These are phyloP conservation scores for Lactarius sp. DNA, from an alignment of 768 basidiomycete species.

Conservation along the genomic window DNA sequence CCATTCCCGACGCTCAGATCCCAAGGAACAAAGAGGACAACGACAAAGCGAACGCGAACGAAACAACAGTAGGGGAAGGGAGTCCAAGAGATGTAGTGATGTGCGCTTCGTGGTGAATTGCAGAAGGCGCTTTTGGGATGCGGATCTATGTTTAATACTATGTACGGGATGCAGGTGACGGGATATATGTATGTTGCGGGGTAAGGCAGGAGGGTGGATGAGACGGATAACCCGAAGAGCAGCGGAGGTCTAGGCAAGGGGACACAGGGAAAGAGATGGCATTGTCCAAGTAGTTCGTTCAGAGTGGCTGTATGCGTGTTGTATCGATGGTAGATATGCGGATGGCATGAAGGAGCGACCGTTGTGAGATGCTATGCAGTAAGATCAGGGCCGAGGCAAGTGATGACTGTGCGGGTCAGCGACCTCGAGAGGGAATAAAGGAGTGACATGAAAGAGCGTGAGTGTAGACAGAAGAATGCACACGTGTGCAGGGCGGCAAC, in stretches of 20 bases:
- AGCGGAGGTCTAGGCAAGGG: constrained; percentile 6
- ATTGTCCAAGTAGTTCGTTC: constrained; percentile 2
- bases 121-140: constrained; percentile 21
- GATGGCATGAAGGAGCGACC: constrained; percentile 18
- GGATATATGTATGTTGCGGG: constrained; percentile 16
- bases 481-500: background rate
- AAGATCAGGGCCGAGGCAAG: constrained; percentile 1
- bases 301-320: constrained; percentile 16
- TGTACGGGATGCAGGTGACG: constrained; percentile 21
- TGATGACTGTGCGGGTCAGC: constrained; percentile 6
- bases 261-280: constrained; percentile 11
- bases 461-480: background rate
- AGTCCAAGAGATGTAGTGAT: constrained; percentile 22
- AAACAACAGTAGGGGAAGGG: constrained; percentile 6
- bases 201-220: constrained; percentile 12
- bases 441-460: constrained; percentile 19
- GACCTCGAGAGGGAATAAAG: background rate
- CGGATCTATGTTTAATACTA: constrained; percentile 18
- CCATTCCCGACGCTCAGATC: constrained; percentile 20
- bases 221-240: constrained; percentile 2
- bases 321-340: constrained; percentile 13
- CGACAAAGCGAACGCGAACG: constrained; percentile 19
- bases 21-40: constrained; percentile 17
- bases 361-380: constrained; percentile 14
- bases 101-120: constrained; percentile 14